Evolutionary conservation across 768 basidiomycete genomes (phyloP), one percentile per base, ranked within the genome.

Genomic region (Phylloporus arenicola): DNA sequence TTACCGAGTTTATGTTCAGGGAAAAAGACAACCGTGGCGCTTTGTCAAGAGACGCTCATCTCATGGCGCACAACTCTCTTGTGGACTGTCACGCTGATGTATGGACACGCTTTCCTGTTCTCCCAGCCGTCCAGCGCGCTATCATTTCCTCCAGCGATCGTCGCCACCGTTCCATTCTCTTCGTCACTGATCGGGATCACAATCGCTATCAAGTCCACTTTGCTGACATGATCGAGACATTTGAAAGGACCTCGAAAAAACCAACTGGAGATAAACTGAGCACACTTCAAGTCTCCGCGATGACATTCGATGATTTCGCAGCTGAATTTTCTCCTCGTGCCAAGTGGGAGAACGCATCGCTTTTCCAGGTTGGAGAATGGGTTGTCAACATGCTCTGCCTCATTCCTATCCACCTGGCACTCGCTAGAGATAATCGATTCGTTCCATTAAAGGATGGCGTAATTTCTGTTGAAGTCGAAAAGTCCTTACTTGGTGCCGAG

Each of bases 361-460:
- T 52, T 2, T 77, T 77, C 58, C 65, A 64, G 22, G 62, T 69
- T 3, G 82, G 83, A 33, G 81, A 84, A 60, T 84, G 82, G 83
- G 64, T 84, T 3, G 79, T 79, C 3, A 77, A 82, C 19, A 57
- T 83, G 1, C 59, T 84, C 6, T 84, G 82, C 48, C 69, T 84
- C 17, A 81, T 84, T 48, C 82, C 83, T 1, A 82, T 84, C 30
- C 83, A 84, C 42, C 69, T 84, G 27, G 83, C 81, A 0, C 66
- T 84, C 22, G 76, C 81, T 7, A 68, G 72, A 22, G 81, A 82
- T 40, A 84, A 84, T 61, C 68, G 80, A 3, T 83, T 84, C 51
- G 52, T 84, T 29, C 82, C 82, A 1, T 55, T 83, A 2, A 82
- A 81, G 52, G 78, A 84, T 58, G 79, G 79, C 0, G 69, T 82